These are phyloP conservation scores for Domatiomyces catenatus DNA, from an alignment of 2,329 filamentous ascomycete genomes.

Conservation along the genomic window DNA sequence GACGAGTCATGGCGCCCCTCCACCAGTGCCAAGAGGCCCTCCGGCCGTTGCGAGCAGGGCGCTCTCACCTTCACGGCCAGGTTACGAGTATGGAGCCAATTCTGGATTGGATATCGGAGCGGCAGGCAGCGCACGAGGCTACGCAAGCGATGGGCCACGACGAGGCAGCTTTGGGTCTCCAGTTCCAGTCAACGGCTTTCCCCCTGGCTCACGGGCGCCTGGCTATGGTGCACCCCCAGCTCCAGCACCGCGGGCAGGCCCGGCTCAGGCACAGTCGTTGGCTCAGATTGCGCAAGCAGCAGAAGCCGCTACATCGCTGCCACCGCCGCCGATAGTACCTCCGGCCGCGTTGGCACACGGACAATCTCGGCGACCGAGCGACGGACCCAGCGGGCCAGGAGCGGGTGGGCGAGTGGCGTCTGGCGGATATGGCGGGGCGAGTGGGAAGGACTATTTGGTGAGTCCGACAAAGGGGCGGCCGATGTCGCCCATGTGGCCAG, in stretches of 20 bases:
- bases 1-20: slow-evolving; percentile 3
- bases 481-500: slow-evolving; percentile 6
- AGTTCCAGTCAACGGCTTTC: slow-evolving; percentile 10
- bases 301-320: background rate
- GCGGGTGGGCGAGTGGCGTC: background rate
- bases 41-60: slow-evolving; percentile 2
- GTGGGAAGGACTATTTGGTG: slow-evolving; percentile 8
- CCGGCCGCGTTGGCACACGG: background rate
- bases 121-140: background rate
- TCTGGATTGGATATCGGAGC: background rate
- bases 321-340: background rate
- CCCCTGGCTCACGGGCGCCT: slow-evolving; percentile 3
- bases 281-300: slow-evolving; percentile 11
- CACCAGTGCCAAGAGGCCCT: slow-evolving; percentile 1
- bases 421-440: slow-evolving; percentile 12
- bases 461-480: slow-evolving; percentile 17
- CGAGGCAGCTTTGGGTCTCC: slow-evolving; percentile 7
- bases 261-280: slow-evolving; percentile 7
- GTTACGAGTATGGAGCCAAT: slow-evolving; percentile 1
- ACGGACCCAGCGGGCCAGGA: background rate
- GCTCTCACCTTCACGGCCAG: slow-evolving; percentile 9
- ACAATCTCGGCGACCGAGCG: background rate
- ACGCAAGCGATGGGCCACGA: slow-evolving; percentile 5
- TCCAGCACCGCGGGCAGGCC: slow-evolving; percentile 5
- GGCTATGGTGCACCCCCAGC: slow-evolving; percentile 6